Base-by-base conservation (phyloP, 2,329 filamentous ascomycete genomes). In the Myriosclerotinia scirpicola region DNA sequence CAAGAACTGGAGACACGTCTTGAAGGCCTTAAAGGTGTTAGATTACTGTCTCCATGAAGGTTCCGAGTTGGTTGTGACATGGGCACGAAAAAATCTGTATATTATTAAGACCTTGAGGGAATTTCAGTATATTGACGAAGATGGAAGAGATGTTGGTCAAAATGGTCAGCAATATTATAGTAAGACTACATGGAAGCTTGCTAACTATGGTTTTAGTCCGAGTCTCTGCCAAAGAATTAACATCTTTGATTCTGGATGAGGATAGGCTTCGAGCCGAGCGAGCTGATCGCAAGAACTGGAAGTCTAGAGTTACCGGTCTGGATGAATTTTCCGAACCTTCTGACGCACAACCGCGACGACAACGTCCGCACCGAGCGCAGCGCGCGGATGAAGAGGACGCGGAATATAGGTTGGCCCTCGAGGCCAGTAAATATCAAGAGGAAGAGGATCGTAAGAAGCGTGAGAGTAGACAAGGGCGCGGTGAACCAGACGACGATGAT, bases 21-120 rank as follows among this genome's bases (percentile, higher is more conserved):
- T 99, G 68, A 99, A 99, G 80, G 96, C 95, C 53, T 83, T 99
- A 73, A 99, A 99, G 79, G 95, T 99, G 64, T 85, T 98, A 67
- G 95, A 99, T 79, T 99, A 99, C 80, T 97, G 93, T 80, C 84
- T 99, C 67, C 95, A 99, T 78, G 95, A 99, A 78, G 95, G 95
- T 58, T 97, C 93, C 0, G 95, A 98, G 80, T 82, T 97, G 71
- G 92, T 97, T 44, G 95, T 99, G 61, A 97, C 94, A 5, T 99
- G 95, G 95, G 93, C 93, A 70, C 90, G 93, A 75, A 96, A 98
- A 82, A 98, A 97, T 78, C 89, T 97, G 72, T 99, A 97, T 80
- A 95, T 99, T 79, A 97, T 99, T 83, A 98, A 97, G 83, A 99
- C 95, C 40, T 80, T 99, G 78, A 90, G 95, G 76, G 95, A 99